A percentile compares a stretch with the other conserved stretches of the same genome.
Evolutionary conservation across 257 asterid genomes (phyloP).

Genomic region (Jasminum sambac): DNA sequence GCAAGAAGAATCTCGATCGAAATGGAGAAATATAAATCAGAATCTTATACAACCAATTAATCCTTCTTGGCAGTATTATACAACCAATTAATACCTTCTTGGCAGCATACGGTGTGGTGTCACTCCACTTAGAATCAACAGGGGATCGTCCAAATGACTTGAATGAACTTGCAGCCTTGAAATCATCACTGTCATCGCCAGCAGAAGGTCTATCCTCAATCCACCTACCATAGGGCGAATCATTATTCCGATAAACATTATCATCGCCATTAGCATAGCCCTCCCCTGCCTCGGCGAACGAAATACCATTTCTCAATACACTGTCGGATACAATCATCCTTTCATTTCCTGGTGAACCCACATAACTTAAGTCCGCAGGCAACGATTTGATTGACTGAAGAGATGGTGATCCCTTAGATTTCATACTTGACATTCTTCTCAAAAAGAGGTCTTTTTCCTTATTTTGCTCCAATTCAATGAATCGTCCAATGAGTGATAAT

Average conservation of each 20-base stretch:
- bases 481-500: slow-evolving; percentile 46
- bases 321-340: slow-evolving; percentile 42
- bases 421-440: slow-evolving; percentile 52
- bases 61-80: slow-evolving; percentile 59
- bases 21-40: not conserved
- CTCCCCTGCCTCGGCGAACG: slow-evolving; percentile 29
- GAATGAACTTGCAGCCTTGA: slow-evolving; percentile 37
- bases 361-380: slow-evolving; percentile 64
- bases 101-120: slow-evolving; percentile 63
- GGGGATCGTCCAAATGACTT: slow-evolving; percentile 33
- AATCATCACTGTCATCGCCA: slow-evolving; percentile 56
- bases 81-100: slow-evolving; percentile 58
- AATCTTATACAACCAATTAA: slow-evolving; percentile 6
- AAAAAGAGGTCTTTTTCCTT: slow-evolving; percentile 22
- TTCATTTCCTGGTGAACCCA: slow-evolving; percentile 43
- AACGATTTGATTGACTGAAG: slow-evolving; percentile 68
- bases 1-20: slow-evolving; percentile 6
- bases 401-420: slow-evolving; percentile 40
- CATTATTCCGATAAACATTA: slow-evolving; percentile 46
- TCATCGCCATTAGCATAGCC: slow-evolving; percentile 33
- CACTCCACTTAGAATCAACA: slow-evolving; percentile 75
- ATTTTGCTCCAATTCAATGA: slow-evolving; percentile 43
- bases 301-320: slow-evolving; percentile 40
- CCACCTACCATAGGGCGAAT: slow-evolving; percentile 71
- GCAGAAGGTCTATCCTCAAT: slow-evolving; percentile 45